A percentile compares a stretch with the other conserved stretches of the same genome.
These are phyloP conservation scores for Beta corolliflora DNA, from an alignment of 179 eudicot genomes.

Conservation along the genomic window DNA sequence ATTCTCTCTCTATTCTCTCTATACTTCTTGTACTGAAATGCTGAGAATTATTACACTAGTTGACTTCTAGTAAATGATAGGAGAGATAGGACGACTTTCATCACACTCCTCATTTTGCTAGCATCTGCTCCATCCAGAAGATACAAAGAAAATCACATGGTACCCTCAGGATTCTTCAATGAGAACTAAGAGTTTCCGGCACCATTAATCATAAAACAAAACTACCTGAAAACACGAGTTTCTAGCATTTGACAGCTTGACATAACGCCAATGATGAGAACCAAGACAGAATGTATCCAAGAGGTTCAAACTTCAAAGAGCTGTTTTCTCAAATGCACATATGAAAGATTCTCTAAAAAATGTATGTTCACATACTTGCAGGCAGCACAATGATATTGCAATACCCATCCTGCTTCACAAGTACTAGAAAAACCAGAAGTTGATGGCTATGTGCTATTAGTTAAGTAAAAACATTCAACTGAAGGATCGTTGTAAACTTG, in stretches of 20 bases:
- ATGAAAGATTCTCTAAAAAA: neutral
- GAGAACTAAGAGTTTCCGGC: neutral
- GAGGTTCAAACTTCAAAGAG: neutral
- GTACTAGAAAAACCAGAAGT: neutral
- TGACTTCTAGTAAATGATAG: no score
- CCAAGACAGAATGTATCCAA: neutral
- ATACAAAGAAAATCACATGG: neutral
- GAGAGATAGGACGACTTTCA: no score
- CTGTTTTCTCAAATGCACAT: neutral
- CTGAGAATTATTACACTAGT: no score
- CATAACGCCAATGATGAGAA: neutral
- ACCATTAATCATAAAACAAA: neutral
- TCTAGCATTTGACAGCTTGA: neutral
- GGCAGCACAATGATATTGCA: constrained; percentile 3
- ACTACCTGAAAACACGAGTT: neutral
- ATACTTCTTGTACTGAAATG: no score
- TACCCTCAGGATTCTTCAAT: neutral
- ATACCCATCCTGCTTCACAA: constrained; percentile 7
- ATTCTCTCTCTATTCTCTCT: no score
- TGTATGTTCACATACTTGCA: constrained; percentile 2
- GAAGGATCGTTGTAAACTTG: no score
- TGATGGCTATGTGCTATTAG: neutral
- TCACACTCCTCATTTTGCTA: neutral
- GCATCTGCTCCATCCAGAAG: neutral
- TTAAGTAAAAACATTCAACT: constrained; percentile 13